Conservation (phyloP, 2,329 filamentous ascomycete genomes). For the Stromatinia cepivora region DNA sequence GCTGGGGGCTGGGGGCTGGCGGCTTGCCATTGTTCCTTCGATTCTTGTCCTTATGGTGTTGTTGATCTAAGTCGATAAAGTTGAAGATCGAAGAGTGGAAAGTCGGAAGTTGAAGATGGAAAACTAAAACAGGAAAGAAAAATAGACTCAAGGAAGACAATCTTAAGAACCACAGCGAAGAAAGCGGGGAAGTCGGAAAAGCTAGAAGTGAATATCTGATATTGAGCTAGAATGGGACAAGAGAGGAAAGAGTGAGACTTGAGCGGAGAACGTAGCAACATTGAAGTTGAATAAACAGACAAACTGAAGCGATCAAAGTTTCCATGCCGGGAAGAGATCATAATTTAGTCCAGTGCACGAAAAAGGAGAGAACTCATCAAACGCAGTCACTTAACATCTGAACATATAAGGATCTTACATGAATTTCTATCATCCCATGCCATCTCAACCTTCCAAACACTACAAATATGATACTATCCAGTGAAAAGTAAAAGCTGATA, state of each 20-base stretch:
- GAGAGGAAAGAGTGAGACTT: background rate
- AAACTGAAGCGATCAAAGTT: background rate
- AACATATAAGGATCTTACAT: background rate
- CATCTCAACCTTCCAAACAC: background rate
- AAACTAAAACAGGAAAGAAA: background rate
- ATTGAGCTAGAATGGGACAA: background rate
- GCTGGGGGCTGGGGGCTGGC: background rate
- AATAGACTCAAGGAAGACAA: background rate
- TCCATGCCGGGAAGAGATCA: background rate
- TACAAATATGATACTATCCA: background rate
- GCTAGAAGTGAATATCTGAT: background rate
- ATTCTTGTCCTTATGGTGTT: background rate
- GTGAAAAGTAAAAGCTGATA: background rate
- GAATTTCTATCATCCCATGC: background rate
- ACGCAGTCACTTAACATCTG: background rate
- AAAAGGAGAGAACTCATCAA: background rate
- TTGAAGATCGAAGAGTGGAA: too few species aligned
- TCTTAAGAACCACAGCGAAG: background rate
- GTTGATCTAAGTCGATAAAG: background rate
- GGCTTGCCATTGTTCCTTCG: background rate
- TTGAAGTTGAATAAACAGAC: background rate
- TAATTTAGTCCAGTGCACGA: background rate
- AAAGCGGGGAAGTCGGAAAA: background rate
- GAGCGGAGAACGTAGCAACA: too few species aligned
- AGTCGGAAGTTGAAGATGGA: too few species aligned